These are phyloP conservation scores for Schizochytrium sp. DNA, from an alignment of 108 stramenopile genomes.

Conservation along the genomic window DNA sequence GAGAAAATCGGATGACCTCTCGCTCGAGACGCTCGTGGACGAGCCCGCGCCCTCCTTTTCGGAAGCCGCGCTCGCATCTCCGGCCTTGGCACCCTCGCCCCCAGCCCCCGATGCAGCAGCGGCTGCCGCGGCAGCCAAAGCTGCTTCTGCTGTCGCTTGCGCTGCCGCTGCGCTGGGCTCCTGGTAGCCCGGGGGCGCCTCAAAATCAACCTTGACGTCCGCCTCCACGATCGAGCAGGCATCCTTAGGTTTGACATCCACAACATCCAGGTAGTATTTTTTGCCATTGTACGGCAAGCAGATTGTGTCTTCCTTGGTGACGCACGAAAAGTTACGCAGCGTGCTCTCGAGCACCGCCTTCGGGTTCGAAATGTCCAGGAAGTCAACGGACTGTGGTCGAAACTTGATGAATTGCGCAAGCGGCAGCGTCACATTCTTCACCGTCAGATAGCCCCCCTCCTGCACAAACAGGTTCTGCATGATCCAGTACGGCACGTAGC, in stretches of 20 bases:
- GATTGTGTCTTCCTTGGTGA: slow-evolving; percentile 92
- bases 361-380: slow-evolving; percentile 95
- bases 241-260: slow-evolving; percentile 70
- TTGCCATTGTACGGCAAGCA: slow-evolving; percentile 89
- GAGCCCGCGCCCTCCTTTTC: too few species aligned
- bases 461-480: slow-evolving; percentile 86
- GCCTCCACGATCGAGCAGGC: slow-evolving; percentile 57
- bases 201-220: slow-evolving; percentile 57
- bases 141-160: not conserved
- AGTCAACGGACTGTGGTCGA: slow-evolving; percentile 95
- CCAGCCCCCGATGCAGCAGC: not conserved
- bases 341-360: slow-evolving; percentile 91
- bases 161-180: slow-evolving; percentile 8
- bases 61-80: not conserved
- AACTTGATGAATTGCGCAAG: slow-evolving; percentile 95
- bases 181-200: slow-evolving; percentile 52
- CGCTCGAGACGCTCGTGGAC: not conserved
- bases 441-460: slow-evolving; percentile 78
- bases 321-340: slow-evolving; percentile 85
- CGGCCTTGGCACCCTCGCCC: not conserved
- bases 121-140: not conserved
- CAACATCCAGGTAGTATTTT: slow-evolving; percentile 86
- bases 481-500: slow-evolving; percentile 99
- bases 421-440: slow-evolving; percentile 82
- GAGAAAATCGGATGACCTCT: not conserved